These are phyloP conservation scores for Suillus cothurnatus DNA, from an alignment of 768 basidiomycete genomes.

Conservation along the genomic window DNA sequence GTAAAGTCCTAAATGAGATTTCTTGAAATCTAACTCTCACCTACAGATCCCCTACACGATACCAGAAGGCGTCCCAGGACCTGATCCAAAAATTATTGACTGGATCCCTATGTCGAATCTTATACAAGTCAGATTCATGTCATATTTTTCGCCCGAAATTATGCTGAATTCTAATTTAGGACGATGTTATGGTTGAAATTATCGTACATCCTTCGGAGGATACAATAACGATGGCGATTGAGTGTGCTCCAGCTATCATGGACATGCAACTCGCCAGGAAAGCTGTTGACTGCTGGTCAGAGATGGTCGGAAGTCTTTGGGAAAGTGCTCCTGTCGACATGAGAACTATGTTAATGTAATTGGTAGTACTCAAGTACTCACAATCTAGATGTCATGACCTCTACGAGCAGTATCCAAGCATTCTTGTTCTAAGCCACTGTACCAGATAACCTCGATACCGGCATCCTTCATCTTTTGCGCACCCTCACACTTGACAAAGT, in stretches of 20 bases:
- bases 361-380: not conserved
- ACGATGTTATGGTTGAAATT: constrained; percentile 38
- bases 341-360: not conserved
- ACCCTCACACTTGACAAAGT: constrained; percentile 94
- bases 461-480: constrained; percentile 68
- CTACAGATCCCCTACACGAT: constrained; percentile 39
- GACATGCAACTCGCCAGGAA: constrained; percentile 18
- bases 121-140: constrained; percentile 24
- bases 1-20: constrained; percentile 9
- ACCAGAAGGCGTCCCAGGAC: constrained; percentile 20
- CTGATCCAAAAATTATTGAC: constrained; percentile 17
- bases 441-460: constrained; percentile 76
- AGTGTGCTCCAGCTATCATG: constrained; percentile 21
- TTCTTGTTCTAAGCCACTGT: constrained; percentile 72
- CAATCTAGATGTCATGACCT: constrained; percentile 37
- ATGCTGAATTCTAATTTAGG: constrained; percentile 20
- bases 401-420: constrained; percentile 82
- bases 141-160: not conserved
- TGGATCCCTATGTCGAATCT: constrained; percentile 23
- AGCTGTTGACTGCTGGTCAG: constrained; percentile 23
- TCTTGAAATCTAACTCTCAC: not conserved
- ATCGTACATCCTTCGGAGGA: constrained; percentile 21
- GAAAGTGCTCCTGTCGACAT: not conserved
- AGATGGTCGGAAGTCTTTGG: constrained; percentile 14
- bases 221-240: constrained; percentile 23